Evolutionary conservation across 352 stramenopile genomes (phyloP), one percentile per base, ranked within the genome.

Genomic region (Plasmopara muralis): DNA sequence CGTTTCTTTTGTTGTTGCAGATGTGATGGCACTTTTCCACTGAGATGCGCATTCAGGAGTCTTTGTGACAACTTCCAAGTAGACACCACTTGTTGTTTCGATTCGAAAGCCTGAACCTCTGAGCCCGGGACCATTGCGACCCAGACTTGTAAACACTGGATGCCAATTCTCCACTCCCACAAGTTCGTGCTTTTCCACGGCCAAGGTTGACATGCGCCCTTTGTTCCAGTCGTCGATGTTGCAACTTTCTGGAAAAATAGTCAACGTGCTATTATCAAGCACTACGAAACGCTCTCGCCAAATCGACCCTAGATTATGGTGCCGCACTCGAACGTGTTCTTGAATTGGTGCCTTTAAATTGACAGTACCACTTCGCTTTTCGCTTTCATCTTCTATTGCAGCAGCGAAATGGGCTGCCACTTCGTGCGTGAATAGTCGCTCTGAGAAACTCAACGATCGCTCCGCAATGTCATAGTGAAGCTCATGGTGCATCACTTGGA

Each of bases 401-500:
- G 37, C 34, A 28, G 44, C 44, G 0, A 77, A 39, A 58, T 83
- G 68, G 0, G 37, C 55, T 6, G 72, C 74, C 5, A 82, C 77
- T 35, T 82, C 68, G 13, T 72, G 70, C 5, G 70, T 71, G 43
- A 87, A 83, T 49, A 70, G 62, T 16, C 66, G 65, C 4, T 73
- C 74, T 0, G 81, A 69, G 34, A 85, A 64, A 25, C 82, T 77
- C 34, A 88, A 49, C 18, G 79, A 84, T 38, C 57, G 53, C 48
- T 90, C 77, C 2, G 72, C 74, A 4, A 81, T 53, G 3, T 68
- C 62, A 47, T 86, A 86, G 15, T 85, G 70, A 0, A 85, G 61
- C 25, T 86, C 77, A 37, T 83, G 64, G 20, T 83, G 68, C 13
- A 88, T 57, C 0, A 66, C 63, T 25, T 77, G 67, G 0, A 87